A percentile compares a stretch with the other conserved stretches of the same genome.
These are phyloP conservation scores for Hypomyces rosellus DNA, from an alignment of 2,329 filamentous ascomycete genomes.

Conservation along the genomic window DNA sequence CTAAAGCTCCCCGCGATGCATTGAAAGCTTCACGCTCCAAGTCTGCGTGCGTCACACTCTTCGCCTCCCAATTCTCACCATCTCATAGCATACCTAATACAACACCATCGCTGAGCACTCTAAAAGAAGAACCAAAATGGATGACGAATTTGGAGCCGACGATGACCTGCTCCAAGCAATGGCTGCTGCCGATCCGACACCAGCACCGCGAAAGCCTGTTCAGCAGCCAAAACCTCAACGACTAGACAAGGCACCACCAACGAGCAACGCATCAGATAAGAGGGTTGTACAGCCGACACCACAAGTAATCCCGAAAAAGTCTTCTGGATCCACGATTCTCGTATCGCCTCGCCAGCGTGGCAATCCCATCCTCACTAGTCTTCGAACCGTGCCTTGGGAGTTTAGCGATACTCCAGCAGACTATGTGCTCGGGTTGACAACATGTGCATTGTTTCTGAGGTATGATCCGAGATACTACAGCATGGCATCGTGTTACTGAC, in stretches of 20 bases:
- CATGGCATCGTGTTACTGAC: background rate
- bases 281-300: slow-evolving; percentile 82
- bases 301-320: slow-evolving; percentile 65
- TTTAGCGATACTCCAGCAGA: slow-evolving; percentile 96
- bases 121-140: slow-evolving; percentile 25
- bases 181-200: slow-evolving; percentile 39
- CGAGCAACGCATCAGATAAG: slow-evolving; percentile 29
- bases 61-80: no score
- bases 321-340: slow-evolving; percentile 68
- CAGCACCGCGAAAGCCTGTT: slow-evolving; percentile 32
- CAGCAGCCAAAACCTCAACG: slow-evolving; percentile 49
- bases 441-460: slow-evolving; percentile 84
- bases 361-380: slow-evolving; percentile 80
- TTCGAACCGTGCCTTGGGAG: slow-evolving; percentile 85
- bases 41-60: no score
- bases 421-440: slow-evolving; percentile 80
- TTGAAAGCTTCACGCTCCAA: no score
- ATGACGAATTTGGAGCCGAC: slow-evolving; percentile 53
- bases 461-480: slow-evolving; percentile 13
- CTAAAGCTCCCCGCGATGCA: no score
- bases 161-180: slow-evolving; percentile 51
- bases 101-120: no score
- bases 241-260: slow-evolving; percentile 44
- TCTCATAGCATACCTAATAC: no score
- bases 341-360: slow-evolving; percentile 92